These are phyloP conservation scores for Eutypa lata DNA, from an alignment of 2,329 filamentous ascomycete species.

Conservation along the genomic window DNA sequence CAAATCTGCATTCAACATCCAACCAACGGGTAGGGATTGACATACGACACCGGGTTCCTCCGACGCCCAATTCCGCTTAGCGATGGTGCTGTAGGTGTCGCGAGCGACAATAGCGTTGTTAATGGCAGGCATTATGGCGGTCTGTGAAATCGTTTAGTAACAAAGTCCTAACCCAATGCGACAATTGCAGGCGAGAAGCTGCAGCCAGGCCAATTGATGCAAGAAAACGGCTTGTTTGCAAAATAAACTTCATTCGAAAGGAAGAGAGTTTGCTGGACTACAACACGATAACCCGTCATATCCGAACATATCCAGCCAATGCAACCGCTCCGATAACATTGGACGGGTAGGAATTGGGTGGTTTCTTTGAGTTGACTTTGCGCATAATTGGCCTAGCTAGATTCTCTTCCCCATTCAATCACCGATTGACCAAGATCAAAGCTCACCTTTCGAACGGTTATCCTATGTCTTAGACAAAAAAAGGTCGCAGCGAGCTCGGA, in stretches of 20 bases:
- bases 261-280: not conserved
- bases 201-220: conserved; percentile 7
- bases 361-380: not conserved
- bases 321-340: not conserved
- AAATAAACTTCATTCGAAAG: not conserved
- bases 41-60: conserved; percentile 6
- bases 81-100: conserved; percentile 27
- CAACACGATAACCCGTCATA: too few species aligned
- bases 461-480: not conserved
- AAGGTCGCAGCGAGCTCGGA: conserved; percentile 5
- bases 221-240: not conserved
- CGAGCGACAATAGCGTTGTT: conserved; percentile 31
- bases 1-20: not conserved
- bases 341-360: not conserved
- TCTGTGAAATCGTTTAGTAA: conserved; percentile 13
- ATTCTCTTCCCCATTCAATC: not conserved
- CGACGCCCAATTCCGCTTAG: conserved; percentile 29
- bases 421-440: not conserved
- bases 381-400: not conserved
- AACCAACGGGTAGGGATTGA: not conserved
- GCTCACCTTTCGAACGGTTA: not conserved
- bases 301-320: not conserved
- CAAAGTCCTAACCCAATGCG: conserved; percentile 1
- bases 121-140: conserved; percentile 30
- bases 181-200: not conserved